A percentile compares a stretch with the other conserved stretches of the same genome.
Evolutionary conservation across 176 grass and related monocot species (phyloP).

Genomic region (Triticum urartu): DNA sequence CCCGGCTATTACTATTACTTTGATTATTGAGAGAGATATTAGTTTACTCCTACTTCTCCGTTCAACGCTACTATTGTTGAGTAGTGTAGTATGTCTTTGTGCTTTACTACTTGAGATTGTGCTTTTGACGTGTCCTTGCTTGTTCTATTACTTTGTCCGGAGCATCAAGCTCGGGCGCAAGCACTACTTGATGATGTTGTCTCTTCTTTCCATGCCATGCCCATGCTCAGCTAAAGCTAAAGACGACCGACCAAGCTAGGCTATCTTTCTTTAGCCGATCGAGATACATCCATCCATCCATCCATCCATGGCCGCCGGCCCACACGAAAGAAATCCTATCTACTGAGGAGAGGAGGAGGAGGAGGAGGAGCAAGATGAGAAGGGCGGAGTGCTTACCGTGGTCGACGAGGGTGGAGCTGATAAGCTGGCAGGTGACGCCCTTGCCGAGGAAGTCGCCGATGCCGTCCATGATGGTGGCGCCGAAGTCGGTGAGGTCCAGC

Average conservation of each 20-base stretch:
- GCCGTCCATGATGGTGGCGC: conserved; percentile 56
- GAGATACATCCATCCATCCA: not conserved
- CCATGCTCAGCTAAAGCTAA: not conserved
- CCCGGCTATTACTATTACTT: too few relatives aligned
- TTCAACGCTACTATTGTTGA: too few relatives aligned
- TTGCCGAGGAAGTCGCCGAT: conserved; percentile 54
- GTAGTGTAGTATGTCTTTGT: not conserved
- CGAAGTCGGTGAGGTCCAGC: conserved; percentile 67
- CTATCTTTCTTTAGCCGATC: not conserved
- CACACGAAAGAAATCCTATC: not conserved
- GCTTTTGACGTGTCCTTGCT: conserved; percentile 11
- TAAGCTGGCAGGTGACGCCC: conserved; percentile 58
- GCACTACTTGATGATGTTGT: not conserved
- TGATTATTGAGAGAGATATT: too few relatives aligned
- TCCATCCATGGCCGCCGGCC: not conserved
- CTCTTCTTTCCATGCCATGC: not conserved
- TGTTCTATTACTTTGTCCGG: not conserved
- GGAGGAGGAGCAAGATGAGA: too few relatives aligned
- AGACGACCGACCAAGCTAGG: not conserved
- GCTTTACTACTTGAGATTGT: not conserved
- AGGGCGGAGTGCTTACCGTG: conserved; percentile 7
- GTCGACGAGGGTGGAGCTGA: conserved; percentile 67
- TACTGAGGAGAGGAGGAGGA: not conserved
- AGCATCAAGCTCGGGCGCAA: not conserved
- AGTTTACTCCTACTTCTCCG: too few relatives aligned